Conservation (phyloP, 306 rosid genomes). For the Gillenia trifoliata region DNA sequence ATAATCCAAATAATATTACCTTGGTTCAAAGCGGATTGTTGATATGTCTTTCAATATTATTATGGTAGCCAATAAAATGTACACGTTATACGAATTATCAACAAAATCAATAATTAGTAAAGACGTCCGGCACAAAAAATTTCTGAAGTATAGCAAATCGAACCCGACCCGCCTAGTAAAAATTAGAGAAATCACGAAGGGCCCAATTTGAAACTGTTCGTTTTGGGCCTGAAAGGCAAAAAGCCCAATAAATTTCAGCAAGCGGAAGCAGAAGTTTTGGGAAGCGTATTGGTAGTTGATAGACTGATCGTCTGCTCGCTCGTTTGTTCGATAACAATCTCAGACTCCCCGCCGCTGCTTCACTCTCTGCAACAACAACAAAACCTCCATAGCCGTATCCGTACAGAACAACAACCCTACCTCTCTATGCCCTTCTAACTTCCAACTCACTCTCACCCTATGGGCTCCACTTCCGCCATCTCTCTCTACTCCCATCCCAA, state of each 20-base stretch:
- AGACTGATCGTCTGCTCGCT: not conserved
- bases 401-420: not conserved
- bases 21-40: too few species aligned
- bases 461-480: constrained; percentile 59
- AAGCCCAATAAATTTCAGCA: not conserved
- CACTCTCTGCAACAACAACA: not conserved
- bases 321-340: not conserved
- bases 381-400: not conserved
- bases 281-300: not conserved
- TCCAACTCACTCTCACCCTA: constrained; percentile 10
- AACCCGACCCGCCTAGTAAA: too few species aligned
- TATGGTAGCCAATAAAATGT: too few species aligned
- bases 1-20: too few species aligned
- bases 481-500: constrained; percentile 56
- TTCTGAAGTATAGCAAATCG: too few species aligned
- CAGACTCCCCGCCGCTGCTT: constrained; percentile 10
- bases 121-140: too few species aligned
- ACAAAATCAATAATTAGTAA: too few species aligned
- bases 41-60: too few species aligned
- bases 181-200: not conserved
- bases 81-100: too few species aligned
- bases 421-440: constrained; percentile 16
- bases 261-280: not conserved
- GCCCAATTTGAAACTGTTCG: not conserved
- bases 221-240: not conserved